Evolutionary conservation across 805 yeast genomes (phyloP), one percentile per base, ranked within the genome.

Genomic region (Hanseniaspora thailandica): DNA sequence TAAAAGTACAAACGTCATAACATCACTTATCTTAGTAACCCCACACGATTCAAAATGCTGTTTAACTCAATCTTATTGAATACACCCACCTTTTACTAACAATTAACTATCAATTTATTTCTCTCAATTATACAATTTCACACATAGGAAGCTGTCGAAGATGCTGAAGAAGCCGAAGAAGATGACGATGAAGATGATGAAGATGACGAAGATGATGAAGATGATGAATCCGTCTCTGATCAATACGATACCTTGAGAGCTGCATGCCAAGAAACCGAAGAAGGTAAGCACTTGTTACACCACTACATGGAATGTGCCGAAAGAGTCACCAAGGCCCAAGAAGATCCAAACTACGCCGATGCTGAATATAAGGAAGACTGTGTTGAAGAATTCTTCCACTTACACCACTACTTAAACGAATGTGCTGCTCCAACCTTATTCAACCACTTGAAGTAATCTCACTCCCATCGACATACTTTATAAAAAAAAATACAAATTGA

Each of bases 351-450:
- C 62, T 89, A 90, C 68, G 96, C 71, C 28, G 82, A 84, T 55
- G 78, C 77, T 63, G 81, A 75, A 10, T 76, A 86, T 76, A 90
- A 90, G 73, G 98, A 90, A 76, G 97, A 90, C 73, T 90, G 98
- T 77, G 84, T 90, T 57, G 97, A 90, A 73, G 98, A 90, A 73
- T 90, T 85, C 71, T 90, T 90, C 87, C 97, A 93, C 73, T 76
- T 89, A 69, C 87, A 87, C 70, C 97, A 90, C 71, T 86, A 94
- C 75, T 62, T 89, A 63, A 87, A 86, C 71, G 93, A 86, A 68
- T 81, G 95, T 75, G 87, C 83, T 68, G 87, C 95, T 58, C 95
- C 95, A 71, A 83, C 80, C 70, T 75, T 89, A 69, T 86, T 89
- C 76, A 73, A 78, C 75, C 85, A 83, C 73, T 80, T 88, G 72